Evolutionary conservation across 805 yeast species (phyloP), one percentile per base, ranked within the genome.

Genomic region (Kodamaea fukazawae): DNA sequence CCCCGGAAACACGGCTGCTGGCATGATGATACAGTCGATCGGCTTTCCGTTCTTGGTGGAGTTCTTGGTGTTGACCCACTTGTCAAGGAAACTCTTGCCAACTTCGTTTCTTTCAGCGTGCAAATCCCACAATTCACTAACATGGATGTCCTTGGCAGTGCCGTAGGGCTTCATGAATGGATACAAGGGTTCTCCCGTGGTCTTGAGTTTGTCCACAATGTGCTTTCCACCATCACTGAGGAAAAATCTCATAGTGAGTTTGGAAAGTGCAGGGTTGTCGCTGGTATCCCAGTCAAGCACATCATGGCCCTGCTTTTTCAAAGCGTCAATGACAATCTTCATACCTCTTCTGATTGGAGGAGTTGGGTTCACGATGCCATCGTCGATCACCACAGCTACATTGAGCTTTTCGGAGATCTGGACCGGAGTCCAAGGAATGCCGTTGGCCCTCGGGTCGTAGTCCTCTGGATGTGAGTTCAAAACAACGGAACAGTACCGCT

Each of bases 281-380:
- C 58, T 51, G 18, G 78, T 69, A 17, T 66, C 63, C 72, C 79
- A 68, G 36, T 71, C 73, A 32, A 78, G 62, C 8, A 76, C 66
- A 42, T 73, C 75, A 42, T 73, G 79, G 18, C 84, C 81, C 11
- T 70, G 70, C 20, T 54, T 65, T 20, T 54, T 47, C 34, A 65
- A 53, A 11, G 60, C 59, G 22, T 63, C 60, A 6, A 50, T 53
- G 5, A 60, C 61, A 7, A 50, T 50, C 14, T 64, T 51, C 40
- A 79, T 31, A 1, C 74, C 78, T 44, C 82, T 63, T 4, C 57
- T 48, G 12, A 79, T 67, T 7, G 83, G 82, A 1, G 84, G 83
- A 22, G 74, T 74, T 9, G 83, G 83, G 13, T 65, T 61, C 4
- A 72, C 65, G 16, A 60, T 49, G 7, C 70, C 71, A 50, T 77